Evolutionary conservation across 2,329 filamentous ascomycete genomes (phyloP).

Genomic region (Colletotrichum trifolii): DNA sequence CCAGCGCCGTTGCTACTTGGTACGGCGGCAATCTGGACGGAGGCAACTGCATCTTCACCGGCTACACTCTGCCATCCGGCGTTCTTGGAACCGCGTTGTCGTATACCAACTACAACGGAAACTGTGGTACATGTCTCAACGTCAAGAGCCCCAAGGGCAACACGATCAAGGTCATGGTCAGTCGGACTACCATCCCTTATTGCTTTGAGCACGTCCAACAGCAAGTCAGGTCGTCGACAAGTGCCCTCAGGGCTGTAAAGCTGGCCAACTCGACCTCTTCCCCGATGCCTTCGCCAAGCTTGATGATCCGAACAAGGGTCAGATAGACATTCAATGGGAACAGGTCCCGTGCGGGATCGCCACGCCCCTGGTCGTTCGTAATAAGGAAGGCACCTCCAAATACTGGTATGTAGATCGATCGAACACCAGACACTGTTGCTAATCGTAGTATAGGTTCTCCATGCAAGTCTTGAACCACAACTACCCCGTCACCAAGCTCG

Average conservation of each 20-base stretch:
- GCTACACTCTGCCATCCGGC: conserved; percentile 23
- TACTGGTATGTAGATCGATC: conserved; percentile 17
- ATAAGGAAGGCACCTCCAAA: conserved; percentile 61
- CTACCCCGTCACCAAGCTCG: conserved; percentile 63
- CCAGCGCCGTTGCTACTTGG: conserved; percentile 25
- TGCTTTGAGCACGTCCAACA: neutral
- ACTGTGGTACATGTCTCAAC: conserved; percentile 29
- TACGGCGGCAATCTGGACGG: conserved; percentile 27
- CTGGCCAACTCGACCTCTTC: conserved; percentile 67
- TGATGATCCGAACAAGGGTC: conserved; percentile 54
- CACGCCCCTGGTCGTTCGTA: conserved; percentile 60
- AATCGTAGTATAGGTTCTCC: conserved; percentile 13
- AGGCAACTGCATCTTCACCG: conserved; percentile 25
- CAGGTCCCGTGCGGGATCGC: conserved; percentile 63
- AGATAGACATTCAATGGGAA: conserved; percentile 61
- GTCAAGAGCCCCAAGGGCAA: conserved; percentile 30
- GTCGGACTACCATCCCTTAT: neutral
- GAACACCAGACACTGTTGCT: neutral
- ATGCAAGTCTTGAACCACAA: conserved; percentile 72
- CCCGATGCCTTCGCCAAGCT: conserved; percentile 60
- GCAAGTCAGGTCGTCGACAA: conserved; percentile 61
- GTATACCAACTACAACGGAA: conserved; percentile 26
- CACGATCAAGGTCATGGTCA: conserved; percentile 33
- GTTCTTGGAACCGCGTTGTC: conserved; percentile 27
- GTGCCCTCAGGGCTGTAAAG: conserved; percentile 62